phyloP scores from a whole-genome alignment of 306 rosid genomes.

The Corylus avellana region DNA sequence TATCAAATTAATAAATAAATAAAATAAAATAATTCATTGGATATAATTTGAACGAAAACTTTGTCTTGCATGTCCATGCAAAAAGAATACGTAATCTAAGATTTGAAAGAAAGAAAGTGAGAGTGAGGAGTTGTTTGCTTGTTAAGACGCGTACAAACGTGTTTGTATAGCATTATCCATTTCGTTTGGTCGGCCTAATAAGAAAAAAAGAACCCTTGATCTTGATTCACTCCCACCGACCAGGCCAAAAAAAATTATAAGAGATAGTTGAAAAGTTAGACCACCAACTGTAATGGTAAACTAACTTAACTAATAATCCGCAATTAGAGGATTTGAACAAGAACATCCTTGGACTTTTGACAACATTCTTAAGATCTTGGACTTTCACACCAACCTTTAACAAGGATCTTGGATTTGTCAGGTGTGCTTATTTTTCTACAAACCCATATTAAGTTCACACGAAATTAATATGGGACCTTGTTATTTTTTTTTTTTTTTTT shows the following conservation, averaged over 20 bases:
- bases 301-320: conserved; percentile 10
- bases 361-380: no score
- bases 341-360: background rate
- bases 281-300: conserved; percentile 8
- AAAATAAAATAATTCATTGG: no score
- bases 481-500: no score
- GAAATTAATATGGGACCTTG: no score
- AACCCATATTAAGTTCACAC: no score
- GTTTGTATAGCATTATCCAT: conserved; percentile 10
- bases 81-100: background rate
- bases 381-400: background rate
- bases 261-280: background rate
- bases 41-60: no score
- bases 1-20: no score
- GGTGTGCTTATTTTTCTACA: no score
- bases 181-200: conserved; percentile 19
- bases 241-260: no score
- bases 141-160: conserved; percentile 1
- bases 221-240: background rate
- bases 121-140: background rate
- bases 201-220: background rate
- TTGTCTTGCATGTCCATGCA: no score
- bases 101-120: background rate
- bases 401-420: no score
- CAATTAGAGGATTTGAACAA: background rate